Evolutionary conservation across 352 stramenopile species (phyloP).

Genomic region (Pythium grandisporangium): DNA sequence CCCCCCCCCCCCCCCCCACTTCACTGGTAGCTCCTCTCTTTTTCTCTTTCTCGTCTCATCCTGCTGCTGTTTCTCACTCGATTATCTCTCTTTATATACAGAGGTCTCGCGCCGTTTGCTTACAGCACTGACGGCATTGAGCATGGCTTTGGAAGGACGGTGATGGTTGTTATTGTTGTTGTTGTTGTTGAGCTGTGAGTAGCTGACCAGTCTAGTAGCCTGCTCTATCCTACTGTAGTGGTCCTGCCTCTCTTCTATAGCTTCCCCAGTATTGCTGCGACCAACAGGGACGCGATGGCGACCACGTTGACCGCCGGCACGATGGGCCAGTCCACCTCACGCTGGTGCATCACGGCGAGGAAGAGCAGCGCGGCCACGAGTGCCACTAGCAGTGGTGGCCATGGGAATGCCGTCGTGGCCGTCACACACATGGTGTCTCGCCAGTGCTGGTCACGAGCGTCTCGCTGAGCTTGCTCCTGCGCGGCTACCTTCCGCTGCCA

Average conservation of each 20-base stretch:
- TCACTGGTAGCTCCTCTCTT: too few relatives aligned
- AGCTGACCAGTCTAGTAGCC: too few relatives aligned
- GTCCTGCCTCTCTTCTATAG: slow-evolving; percentile 1
- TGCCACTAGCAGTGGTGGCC: slow-evolving; percentile 34
- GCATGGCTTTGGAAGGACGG: too few relatives aligned
- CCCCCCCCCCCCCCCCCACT: too few relatives aligned
- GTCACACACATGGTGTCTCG: slow-evolving; percentile 14
- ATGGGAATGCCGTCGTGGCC: slow-evolving; percentile 26
- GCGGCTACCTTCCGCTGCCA: slow-evolving; percentile 30
- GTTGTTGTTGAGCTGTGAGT: too few relatives aligned
- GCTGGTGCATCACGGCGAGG: slow-evolving; percentile 33
- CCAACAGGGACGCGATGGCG: slow-evolving; percentile 24
- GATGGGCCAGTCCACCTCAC: slow-evolving; percentile 30
- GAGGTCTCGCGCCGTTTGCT: too few relatives aligned
- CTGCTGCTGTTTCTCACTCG: too few relatives aligned
- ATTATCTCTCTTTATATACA: too few relatives aligned
- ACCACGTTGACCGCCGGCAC: slow-evolving; percentile 48
- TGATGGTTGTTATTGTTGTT: too few relatives aligned
- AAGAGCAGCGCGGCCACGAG: slow-evolving; percentile 48
- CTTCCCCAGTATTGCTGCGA: slow-evolving; percentile 23
- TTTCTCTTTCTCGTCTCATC: neutral
- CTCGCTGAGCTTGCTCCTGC: slow-evolving; percentile 12
- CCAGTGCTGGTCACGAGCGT: slow-evolving; percentile 19
- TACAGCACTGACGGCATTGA: too few relatives aligned
- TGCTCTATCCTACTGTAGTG: too few relatives aligned